Evolutionary conservation across 2,329 filamentous ascomycete genomes (phyloP).

Genomic region (Emmonsia crescens): DNA sequence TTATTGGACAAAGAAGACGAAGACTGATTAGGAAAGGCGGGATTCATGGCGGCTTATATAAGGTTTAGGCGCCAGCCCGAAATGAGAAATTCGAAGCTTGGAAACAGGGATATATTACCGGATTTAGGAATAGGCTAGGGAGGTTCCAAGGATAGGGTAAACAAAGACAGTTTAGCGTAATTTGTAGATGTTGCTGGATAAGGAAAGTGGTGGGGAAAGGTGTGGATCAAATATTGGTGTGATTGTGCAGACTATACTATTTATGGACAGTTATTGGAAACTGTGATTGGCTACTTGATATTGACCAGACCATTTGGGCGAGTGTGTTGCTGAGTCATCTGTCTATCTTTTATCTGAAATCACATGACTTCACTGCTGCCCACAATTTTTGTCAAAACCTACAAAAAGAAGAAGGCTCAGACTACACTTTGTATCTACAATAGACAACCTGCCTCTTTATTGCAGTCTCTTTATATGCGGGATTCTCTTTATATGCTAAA

Average conservation of each 20-base stretch:
- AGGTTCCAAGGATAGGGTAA: background rate
- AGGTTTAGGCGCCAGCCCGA: background rate
- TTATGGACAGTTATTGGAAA: background rate
- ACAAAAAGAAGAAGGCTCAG: background rate
- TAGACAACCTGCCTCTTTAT: background rate
- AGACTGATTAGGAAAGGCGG: background rate
- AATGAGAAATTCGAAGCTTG: background rate
- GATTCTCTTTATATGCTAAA: background rate
- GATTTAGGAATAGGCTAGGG: background rate
- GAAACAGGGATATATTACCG: background rate
- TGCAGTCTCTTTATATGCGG: background rate
- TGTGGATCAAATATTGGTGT: background rate
- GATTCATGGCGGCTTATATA: background rate
- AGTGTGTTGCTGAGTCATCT: no score
- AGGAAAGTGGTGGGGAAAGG: conserved; percentile 13
- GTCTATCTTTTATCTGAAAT: background rate
- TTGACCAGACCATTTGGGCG: conserved; percentile 8
- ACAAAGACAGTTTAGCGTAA: background rate
- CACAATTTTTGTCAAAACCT: conserved; percentile 1
- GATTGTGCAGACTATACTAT: background rate
- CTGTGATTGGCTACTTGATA: background rate
- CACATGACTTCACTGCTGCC: background rate
- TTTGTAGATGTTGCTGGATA: background rate
- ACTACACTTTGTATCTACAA: background rate
- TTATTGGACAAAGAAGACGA: background rate